Evolutionary conservation across 805 yeast genomes (phyloP).

Genomic region (Ogataea henricii): DNA sequence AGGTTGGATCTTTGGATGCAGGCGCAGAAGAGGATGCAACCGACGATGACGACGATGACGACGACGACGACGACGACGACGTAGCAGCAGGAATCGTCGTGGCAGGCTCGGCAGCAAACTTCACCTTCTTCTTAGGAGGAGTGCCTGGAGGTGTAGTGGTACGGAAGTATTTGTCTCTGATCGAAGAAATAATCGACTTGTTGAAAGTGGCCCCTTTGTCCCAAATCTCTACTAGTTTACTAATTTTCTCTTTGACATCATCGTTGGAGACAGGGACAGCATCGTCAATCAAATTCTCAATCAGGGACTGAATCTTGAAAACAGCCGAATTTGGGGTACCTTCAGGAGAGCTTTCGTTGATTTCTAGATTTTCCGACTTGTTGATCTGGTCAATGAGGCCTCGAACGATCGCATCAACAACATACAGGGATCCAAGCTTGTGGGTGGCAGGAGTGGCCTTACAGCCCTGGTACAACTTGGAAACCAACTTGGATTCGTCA

Average conservation of each 20-base stretch:
- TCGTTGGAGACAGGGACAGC: slow-evolving; percentile 55
- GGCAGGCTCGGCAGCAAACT: slow-evolving; percentile 28
- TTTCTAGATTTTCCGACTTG: slow-evolving; percentile 51
- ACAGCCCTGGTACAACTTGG: slow-evolving; percentile 63
- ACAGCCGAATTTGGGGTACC: slow-evolving; percentile 80
- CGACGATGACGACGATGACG: slow-evolving; percentile 4
- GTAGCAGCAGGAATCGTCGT: slow-evolving; percentile 15
- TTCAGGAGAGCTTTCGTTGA: slow-evolving; percentile 52
- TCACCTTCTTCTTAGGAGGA: slow-evolving; percentile 46
- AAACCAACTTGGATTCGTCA: slow-evolving; percentile 51
- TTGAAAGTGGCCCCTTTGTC: slow-evolving; percentile 78
- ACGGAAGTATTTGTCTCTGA: slow-evolving; percentile 60
- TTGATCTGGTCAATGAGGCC: slow-evolving; percentile 74
- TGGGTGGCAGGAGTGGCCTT: slow-evolving; percentile 75
- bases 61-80: slow-evolving; percentile 22
- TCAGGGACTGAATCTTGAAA: slow-evolving; percentile 59
- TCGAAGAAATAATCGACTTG: slow-evolving; percentile 51
- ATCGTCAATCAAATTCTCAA: slow-evolving; percentile 64
- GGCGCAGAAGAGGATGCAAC: slow-evolving; percentile 13
- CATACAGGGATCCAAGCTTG: slow-evolving; percentile 88
- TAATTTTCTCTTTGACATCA: slow-evolving; percentile 70
- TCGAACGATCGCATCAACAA: slow-evolving; percentile 89
- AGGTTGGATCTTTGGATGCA: slow-evolving; percentile 51
- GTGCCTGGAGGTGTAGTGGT: slow-evolving; percentile 75
- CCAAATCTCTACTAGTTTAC: slow-evolving; percentile 92